Evolutionary conservation across 257 asterid species (phyloP).

Genomic region (Plantago ovata): DNA sequence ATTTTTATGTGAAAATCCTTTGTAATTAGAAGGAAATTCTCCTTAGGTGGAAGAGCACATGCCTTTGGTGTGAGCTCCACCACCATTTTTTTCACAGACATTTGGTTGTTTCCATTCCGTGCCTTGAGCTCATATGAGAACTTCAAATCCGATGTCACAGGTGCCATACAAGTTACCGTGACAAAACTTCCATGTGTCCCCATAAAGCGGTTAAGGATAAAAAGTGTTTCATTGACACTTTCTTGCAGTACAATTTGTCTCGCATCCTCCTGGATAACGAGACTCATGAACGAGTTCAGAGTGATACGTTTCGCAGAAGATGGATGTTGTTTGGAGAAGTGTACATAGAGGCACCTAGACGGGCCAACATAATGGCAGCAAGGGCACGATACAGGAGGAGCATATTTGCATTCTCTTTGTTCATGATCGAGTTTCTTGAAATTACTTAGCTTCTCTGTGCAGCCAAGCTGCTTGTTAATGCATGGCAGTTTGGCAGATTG

Average conservation of each 20-base stretch:
- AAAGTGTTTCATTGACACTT: conserved; percentile 21
- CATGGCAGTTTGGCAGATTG: conserved; percentile 36
- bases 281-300: not conserved
- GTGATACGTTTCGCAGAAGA: not conserved
- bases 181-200: conserved; percentile 40
- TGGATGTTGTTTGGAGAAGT: not conserved
- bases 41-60: not conserved
- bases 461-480: not conserved
- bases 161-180: conserved; percentile 41
- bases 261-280: too few relatives aligned
- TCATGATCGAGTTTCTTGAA: conserved; percentile 3
- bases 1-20: not conserved
- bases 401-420: not conserved
- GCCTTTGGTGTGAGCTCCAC: conserved; percentile 28
- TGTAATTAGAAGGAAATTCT: not conserved
- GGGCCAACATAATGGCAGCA: conserved; percentile 22
- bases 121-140: conserved; percentile 36
- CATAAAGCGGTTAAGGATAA: conserved; percentile 36
- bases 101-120: conserved; percentile 33
- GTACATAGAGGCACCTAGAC: not conserved
- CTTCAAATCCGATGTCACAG: conserved; percentile 20
- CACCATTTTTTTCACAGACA: conserved; percentile 33
- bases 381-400: conserved; percentile 62
- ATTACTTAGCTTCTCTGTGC: not conserved
- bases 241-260: not conserved